A percentile compares a stretch with the other conserved stretches of the same genome.
These are phyloP conservation scores for Petunia axillaris DNA, from an alignment of 257 asterid genomes.

Conservation along the genomic window DNA sequence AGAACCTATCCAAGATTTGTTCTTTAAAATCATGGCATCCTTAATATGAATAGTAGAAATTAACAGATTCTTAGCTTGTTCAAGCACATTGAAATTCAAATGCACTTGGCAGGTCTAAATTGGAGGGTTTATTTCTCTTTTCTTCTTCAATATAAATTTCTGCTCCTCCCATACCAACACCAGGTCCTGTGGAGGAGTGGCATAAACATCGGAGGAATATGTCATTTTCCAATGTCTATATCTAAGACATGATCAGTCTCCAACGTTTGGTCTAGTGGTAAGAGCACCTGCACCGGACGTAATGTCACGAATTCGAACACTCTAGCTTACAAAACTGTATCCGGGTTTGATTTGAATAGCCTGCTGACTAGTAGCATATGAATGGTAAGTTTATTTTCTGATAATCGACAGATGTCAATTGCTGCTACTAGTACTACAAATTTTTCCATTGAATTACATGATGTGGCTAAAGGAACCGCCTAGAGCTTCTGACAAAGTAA, in stretches of 20 bases:
- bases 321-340: too few relatives aligned
- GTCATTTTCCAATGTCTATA: background rate
- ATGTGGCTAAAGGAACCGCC: background rate
- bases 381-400: too few relatives aligned
- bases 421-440: too few relatives aligned
- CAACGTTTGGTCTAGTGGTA: too few relatives aligned
- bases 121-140: conserved; percentile 17
- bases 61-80: conserved; percentile 28
- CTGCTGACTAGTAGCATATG: too few relatives aligned
- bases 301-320: too few relatives aligned
- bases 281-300: too few relatives aligned
- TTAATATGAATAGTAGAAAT: conserved; percentile 16
- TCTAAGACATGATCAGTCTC: background rate
- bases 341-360: too few relatives aligned
- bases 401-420: too few relatives aligned
- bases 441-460: too few relatives aligned
- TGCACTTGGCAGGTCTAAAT: conserved; percentile 23
- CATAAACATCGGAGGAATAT: background rate
- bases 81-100: conserved; percentile 15
- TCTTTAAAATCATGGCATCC: conserved; percentile 24
- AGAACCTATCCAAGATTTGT: background rate
- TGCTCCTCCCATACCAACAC: too few relatives aligned
- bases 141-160: background rate
- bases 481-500: conserved; percentile 24
- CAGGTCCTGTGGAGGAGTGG: background rate